Conservation (phyloP, 306 rosid species). For the Fragaria ananassa region DNA sequence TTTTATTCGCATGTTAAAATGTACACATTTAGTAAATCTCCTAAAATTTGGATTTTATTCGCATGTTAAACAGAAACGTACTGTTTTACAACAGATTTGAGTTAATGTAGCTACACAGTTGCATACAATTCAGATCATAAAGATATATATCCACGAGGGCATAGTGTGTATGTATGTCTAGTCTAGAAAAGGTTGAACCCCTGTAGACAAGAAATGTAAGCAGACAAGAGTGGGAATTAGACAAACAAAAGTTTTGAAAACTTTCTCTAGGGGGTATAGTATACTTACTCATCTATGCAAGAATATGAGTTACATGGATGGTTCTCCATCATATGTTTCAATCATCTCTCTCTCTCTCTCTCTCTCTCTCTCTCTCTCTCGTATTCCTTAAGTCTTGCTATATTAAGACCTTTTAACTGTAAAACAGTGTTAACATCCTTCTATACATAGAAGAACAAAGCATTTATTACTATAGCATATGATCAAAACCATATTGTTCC, state of each 20-base stretch:
- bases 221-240: conserved; percentile 38
- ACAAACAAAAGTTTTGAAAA: conserved; percentile 25
- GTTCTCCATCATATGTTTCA: conserved; percentile 42
- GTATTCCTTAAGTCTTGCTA: conserved; percentile 45
- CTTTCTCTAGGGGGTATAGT: conserved; percentile 27
- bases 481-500: background rate
- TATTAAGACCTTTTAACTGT: conserved; percentile 78
- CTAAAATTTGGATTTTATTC: background rate
- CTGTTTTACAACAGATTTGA: background rate
- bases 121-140: conserved; percentile 14
- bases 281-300: background rate
- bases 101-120: background rate
- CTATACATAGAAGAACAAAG: conserved; percentile 39
- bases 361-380: conserved; percentile 28
- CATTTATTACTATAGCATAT: conserved; percentile 33
- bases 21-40: background rate
- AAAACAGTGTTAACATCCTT: conserved; percentile 44
- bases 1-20: background rate
- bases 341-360: conserved; percentile 35
- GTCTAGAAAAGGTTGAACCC: conserved; percentile 28
- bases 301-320: conserved; percentile 19
- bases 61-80: background rate
- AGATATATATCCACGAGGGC: conserved; percentile 26
- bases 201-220: conserved; percentile 30
- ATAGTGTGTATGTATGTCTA: conserved; percentile 1